These are phyloP conservation scores for Penicillium sp. DNA, from an alignment of 2,329 filamentous ascomycete genomes.

Conservation along the genomic window DNA sequence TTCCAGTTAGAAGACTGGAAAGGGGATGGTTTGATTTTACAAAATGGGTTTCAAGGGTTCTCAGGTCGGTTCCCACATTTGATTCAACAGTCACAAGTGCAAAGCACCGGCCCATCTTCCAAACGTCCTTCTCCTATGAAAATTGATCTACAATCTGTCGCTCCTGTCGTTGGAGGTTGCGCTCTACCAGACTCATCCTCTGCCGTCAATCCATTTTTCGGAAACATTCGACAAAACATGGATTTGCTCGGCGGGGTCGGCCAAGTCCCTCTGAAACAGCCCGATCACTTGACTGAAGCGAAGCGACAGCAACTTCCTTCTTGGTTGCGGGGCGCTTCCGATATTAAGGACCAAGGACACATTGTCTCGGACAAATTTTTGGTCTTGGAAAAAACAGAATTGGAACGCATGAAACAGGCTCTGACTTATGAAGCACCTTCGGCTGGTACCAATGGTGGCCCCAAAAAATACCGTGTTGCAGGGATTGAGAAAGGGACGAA, in stretches of 20 bases:
- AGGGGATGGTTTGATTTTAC: constrained; percentile 71
- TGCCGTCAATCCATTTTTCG: constrained; percentile 84
- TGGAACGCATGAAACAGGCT: constrained; percentile 88
- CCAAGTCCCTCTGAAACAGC: constrained; percentile 65
- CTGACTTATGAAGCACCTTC: constrained; percentile 59
- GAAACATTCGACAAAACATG: constrained; percentile 95
- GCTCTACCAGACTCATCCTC: constrained; percentile 67
- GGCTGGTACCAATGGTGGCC: constrained; percentile 39
- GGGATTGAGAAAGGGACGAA: constrained; percentile 93
- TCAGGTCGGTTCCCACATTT: constrained; percentile 61
- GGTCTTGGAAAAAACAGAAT: constrained; percentile 77
- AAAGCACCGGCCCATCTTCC: constrained; percentile 35
- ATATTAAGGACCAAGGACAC: constrained; percentile 70
- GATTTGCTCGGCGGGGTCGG: constrained; percentile 92
- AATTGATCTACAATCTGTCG: constrained; percentile 55
- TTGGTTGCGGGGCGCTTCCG: constrained; percentile 73
- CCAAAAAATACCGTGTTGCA: constrained; percentile 67
- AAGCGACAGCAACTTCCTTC: constrained; percentile 60
- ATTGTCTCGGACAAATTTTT: constrained; percentile 79
- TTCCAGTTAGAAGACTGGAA: constrained; percentile 81
- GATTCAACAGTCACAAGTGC: constrained; percentile 25
- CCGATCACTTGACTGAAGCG: constrained; percentile 50
- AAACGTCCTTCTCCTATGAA: constrained; percentile 55
- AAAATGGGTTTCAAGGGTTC: constrained; percentile 79
- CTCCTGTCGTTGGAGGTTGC: constrained; percentile 86